Conservation (phyloP, 2,329 filamentous ascomycete species). For the Didymella sp. region DNA sequence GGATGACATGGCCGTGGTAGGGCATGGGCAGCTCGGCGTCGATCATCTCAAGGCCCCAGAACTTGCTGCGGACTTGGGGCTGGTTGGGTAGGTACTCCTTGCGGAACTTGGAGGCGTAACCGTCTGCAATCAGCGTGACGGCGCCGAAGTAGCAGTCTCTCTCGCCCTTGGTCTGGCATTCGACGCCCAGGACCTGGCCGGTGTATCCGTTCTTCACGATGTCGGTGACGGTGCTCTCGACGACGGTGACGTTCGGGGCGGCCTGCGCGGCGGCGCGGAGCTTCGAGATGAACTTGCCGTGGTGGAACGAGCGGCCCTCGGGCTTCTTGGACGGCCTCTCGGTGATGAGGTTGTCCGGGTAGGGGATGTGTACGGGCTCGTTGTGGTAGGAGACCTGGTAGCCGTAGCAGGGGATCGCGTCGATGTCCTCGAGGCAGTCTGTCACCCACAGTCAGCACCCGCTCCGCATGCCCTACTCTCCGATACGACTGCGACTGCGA, state of each 20-base stretch:
- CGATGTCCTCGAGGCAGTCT: slow-evolving; percentile 87
- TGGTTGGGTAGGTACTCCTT: slow-evolving; percentile 73
- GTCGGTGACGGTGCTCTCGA: slow-evolving; percentile 85
- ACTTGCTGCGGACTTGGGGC: slow-evolving; percentile 80
- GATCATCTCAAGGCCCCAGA: slow-evolving; percentile 91
- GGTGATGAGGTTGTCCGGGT: slow-evolving; percentile 67
- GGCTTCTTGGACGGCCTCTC: slow-evolving; percentile 54
- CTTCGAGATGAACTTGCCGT: slow-evolving; percentile 88
- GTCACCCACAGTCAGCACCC: slow-evolving; percentile 17
- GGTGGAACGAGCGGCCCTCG: slow-evolving; percentile 85
- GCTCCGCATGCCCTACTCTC: no score
- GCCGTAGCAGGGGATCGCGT: slow-evolving; percentile 80
- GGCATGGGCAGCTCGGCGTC: slow-evolving; percentile 80
- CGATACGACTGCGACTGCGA: no score
- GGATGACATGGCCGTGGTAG: slow-evolving; percentile 84
- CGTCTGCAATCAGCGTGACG: slow-evolving; percentile 88
- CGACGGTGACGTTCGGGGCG: slow-evolving; percentile 83
- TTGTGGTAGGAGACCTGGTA: slow-evolving; percentile 88
- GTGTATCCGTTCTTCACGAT: slow-evolving; percentile 74
- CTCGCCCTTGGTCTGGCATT: slow-evolving; percentile 70
- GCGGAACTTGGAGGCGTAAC: slow-evolving; percentile 90
- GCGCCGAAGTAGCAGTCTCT: slow-evolving; percentile 83
- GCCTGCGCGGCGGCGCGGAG: slow-evolving; percentile 76
- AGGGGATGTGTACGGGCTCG: slow-evolving; percentile 75
- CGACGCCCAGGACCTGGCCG: slow-evolving; percentile 81